phyloP scores from a whole-genome alignment of 202 grass and related monocot species.

The Panicum virgatum region DNA sequence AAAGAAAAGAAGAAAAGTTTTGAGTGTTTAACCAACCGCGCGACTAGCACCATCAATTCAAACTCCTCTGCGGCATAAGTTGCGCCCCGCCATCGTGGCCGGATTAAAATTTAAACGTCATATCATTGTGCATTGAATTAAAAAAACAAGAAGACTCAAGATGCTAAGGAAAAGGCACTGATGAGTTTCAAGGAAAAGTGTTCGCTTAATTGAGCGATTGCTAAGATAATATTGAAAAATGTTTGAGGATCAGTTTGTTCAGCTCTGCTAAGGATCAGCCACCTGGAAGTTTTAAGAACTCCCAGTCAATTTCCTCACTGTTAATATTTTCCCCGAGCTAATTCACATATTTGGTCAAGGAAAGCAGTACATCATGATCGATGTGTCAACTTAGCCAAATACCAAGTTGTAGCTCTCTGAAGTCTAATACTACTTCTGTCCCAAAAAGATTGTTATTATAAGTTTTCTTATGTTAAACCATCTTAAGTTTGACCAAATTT shows the following conservation, averaged over 20 bases:
- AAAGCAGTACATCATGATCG: too few relatives aligned
- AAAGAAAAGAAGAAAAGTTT: neutral
- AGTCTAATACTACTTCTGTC: too few relatives aligned
- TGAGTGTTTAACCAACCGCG: neutral
- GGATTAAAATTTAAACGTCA: too few relatives aligned
- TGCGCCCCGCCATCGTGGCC: neutral
- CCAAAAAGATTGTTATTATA: too few relatives aligned
- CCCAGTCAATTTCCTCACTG: too few relatives aligned
- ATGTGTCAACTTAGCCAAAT: too few relatives aligned
- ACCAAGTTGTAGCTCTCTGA: too few relatives aligned
- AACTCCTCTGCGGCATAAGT: neutral
- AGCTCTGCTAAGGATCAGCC: neutral
- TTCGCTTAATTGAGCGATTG: neutral
- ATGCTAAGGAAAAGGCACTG: neutral
- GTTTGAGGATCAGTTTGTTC: neutral
- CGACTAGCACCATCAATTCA: neutral
- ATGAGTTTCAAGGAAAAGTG: neutral
- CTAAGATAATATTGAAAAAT: neutral
- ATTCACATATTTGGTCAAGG: too few relatives aligned
- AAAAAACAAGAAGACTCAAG: neutral
- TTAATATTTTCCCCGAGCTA: too few relatives aligned
- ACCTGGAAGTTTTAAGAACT: neutral
- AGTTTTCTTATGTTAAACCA: too few relatives aligned
- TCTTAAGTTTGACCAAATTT: too few relatives aligned
- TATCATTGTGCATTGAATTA: neutral